Percentiles rank a stretch among this genome's conserved stretches.
Evolutionary conservation across 164 flowering plant genomes (phyloP).

Genomic region (Vitis amurensis): DNA sequence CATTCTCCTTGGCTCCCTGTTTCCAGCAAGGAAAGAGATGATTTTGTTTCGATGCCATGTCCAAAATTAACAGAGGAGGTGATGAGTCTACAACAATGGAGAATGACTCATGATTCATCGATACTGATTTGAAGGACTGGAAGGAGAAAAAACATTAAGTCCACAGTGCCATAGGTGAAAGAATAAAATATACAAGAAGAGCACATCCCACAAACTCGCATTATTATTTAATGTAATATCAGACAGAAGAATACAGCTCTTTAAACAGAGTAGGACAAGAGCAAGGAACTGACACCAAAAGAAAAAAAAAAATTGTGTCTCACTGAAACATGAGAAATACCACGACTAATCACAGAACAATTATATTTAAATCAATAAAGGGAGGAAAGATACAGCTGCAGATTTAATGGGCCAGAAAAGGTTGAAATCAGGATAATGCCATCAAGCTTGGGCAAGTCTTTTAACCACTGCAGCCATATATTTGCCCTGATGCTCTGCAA

Average conservation of each 20-base stretch:
- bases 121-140: too few relatives aligned
- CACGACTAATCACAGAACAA: constrained; percentile 10
- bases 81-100: too few relatives aligned
- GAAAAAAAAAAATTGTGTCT: not conserved
- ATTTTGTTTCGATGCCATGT: too few relatives aligned
- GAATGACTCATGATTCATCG: too few relatives aligned
- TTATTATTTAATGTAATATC: constrained; percentile 7
- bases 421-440: not conserved
- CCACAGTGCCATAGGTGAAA: too few relatives aligned
- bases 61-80: too few relatives aligned
- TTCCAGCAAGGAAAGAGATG: too few relatives aligned
- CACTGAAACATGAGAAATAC: not conserved
- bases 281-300: not conserved
- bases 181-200: not conserved
- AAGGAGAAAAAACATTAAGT: too few relatives aligned
- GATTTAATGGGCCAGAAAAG: not conserved
- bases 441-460: constrained; percentile 30
- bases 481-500: constrained; percentile 58
- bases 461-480: constrained; percentile 53
- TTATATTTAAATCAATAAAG: constrained; percentile 1
- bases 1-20: too few relatives aligned
- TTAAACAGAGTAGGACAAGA: not conserved
- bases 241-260: constrained; percentile 15
- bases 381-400: not conserved
- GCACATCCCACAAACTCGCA: constrained; percentile 1